Base-by-base conservation (phyloP, 257 asterid species). In the Vinca minor region DNA sequence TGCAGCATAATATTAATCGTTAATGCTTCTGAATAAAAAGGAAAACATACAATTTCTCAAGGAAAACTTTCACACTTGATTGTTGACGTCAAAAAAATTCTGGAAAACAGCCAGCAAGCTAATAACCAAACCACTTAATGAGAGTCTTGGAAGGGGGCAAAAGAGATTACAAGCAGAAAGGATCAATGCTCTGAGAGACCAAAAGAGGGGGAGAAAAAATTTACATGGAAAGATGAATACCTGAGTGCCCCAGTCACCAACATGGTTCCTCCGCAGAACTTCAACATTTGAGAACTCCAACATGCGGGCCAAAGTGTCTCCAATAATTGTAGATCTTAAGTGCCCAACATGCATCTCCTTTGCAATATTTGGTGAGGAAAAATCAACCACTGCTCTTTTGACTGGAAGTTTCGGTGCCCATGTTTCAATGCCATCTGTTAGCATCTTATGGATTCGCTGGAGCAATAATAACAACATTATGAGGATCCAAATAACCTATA, bases 291-390 rank as follows among this genome's bases (percentile, higher is more conserved):
- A 82, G 70, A 72, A 87, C 79, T 93, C 99, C 68, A 93, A 74
- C 97, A 89, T 83, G 63, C 99, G 95, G 48, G 97, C 94, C 28
- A 93, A 74, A 56, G 97, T 89, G 70, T 93, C 96, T 31, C 99
- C 97, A 67, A 93, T 93, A 41, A 93, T 93, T 20, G 99, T 87
- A 18, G 99, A 93, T 68, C 99, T 77, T 65, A 93, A 78, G 76
- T 93, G 99, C 64, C 99, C 99, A 38, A 93, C 97, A 69, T 93
- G 99, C 97, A 93, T 89, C 73, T 93, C 97, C 79, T 93, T 93
- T 42, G 97, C 99, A 44, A 89, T 87, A 79, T 93, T 93, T 28
- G 99, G 99, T 3, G 99, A 89, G 67, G 97, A 93, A 69, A 89
- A 93, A 73, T 93, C 99, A 77, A 93, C 95, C 26, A 89, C 81